phyloP scores from a whole-genome alignment of 768 basidiomycete genomes.

The Boletales sp. region DNA sequence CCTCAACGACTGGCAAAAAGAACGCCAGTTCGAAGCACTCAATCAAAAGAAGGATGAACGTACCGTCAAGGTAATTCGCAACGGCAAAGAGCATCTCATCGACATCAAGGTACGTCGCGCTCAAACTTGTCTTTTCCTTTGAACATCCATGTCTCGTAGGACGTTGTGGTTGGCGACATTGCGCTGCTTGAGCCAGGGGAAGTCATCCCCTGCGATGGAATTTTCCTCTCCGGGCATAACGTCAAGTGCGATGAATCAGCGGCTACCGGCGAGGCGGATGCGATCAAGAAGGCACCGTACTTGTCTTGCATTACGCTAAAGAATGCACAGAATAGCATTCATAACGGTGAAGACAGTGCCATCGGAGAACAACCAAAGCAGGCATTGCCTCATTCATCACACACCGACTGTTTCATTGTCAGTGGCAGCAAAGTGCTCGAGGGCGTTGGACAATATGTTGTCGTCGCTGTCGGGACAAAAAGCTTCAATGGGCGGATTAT shows the following conservation, averaged over 20 bases:
- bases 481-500: slow-evolving; percentile 97
- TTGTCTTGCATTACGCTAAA: slow-evolving; percentile 62
- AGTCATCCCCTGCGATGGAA: slow-evolving; percentile 92
- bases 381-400: slow-evolving; percentile 30
- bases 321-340: slow-evolving; percentile 26
- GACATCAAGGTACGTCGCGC: slow-evolving; percentile 67
- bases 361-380: slow-evolving; percentile 21
- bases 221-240: slow-evolving; percentile 90
- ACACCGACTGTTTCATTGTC: slow-evolving; percentile 89
- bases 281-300: slow-evolving; percentile 84
- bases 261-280: slow-evolving; percentile 95
- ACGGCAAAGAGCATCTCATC: slow-evolving; percentile 64
- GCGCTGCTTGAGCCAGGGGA: slow-evolving; percentile 93
- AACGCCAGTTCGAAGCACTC: slow-evolving; percentile 87
- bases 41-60: slow-evolving; percentile 97
- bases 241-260: slow-evolving; percentile 95
- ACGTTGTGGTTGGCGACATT: slow-evolving; percentile 93
- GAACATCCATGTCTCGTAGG: slow-evolving; percentile 40
- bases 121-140: not conserved
- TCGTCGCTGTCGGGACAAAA: slow-evolving; percentile 87
- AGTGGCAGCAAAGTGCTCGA: slow-evolving; percentile 92
- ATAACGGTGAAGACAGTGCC: slow-evolving; percentile 19
- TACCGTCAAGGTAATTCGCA: slow-evolving; percentile 77
- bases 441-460: slow-evolving; percentile 89
- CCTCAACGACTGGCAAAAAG: slow-evolving; percentile 98